Evolutionary conservation across 805 yeast species (phyloP).

Genomic region (Dipodascus geniculatus): DNA sequence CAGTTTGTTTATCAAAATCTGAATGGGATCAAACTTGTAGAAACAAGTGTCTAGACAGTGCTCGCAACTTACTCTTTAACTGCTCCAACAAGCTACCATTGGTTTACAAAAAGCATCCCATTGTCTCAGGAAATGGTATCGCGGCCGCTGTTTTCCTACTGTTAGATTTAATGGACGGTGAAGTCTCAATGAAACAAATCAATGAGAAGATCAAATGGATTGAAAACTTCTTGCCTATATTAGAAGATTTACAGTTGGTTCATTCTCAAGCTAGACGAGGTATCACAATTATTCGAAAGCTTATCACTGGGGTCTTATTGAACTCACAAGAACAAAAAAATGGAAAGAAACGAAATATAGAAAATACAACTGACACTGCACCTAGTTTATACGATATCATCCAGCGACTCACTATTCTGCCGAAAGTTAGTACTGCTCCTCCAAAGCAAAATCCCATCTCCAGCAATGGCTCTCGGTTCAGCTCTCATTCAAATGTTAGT

Average conservation of each 20-base stretch:
- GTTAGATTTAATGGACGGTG: neutral
- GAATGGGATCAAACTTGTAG: neutral
- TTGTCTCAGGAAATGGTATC: neutral
- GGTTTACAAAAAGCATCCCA: neutral
- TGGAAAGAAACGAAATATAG: neutral
- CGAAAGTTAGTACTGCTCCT: neutral
- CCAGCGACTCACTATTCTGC: neutral
- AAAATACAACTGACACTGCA: neutral
- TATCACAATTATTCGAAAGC: neutral
- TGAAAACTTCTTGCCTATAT: neutral
- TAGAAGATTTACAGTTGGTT: neutral
- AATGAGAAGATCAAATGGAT: neutral
- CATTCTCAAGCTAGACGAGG: neutral
- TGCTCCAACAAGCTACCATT: neutral
- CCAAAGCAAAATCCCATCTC: too few species aligned
- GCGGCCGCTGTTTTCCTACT: neutral
- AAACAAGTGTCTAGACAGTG: neutral
- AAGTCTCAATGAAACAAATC: neutral
- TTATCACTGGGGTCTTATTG: neutral
- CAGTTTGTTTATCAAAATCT: neutral
- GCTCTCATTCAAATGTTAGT: too few species aligned
- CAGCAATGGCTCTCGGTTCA: too few species aligned
- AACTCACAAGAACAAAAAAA: neutral
- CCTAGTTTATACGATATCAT: neutral
- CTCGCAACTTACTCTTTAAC: neutral